Evolutionary conservation across 1,284 basidiomycete species (phyloP), one percentile per base, ranked within the genome.

Genomic region (Ceratobasidium sp.): DNA sequence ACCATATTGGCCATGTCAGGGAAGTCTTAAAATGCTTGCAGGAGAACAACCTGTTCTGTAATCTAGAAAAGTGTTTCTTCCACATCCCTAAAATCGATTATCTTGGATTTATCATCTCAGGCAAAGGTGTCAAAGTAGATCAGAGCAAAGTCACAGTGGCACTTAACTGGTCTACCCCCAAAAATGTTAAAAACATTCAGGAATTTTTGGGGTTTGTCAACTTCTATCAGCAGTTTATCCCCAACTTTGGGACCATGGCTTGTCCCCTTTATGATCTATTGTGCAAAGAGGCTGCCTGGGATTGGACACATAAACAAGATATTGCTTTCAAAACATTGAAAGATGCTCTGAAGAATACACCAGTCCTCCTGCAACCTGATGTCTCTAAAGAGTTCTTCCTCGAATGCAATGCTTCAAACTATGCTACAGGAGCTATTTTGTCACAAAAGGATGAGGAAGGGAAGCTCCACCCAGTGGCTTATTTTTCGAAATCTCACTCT

Each of bases 201-300:
- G 30, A 50, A 14, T 53, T 64, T 21, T 30, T 64, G 21, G 60
- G 60, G 13, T 25, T 64, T 21, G 60, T 64, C 9, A 42, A 64
- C 69, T 78, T 75, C 70, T 80, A 79, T 66, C 56, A 75, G 1
- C 54, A 73, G n/a, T 79, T 79, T 71, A 75, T 79, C 39, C 33
- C 59, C 9, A 54, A 71, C 19, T 79, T 74, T 69, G 73, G 76
- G 0, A 44, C 62, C 11, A 73, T 76, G 14, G 71, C 72, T 1
- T n/a, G 13, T 0, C 77, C 77, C 0, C 52, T 79, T 1, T 74
- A 71, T 13, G 19, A 19, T 7, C 29, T 57, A 7, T 23, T 44
- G 16, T 2, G 25, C 7, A 57, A 57, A 16, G 19, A 44, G 14
- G 29, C 14, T 8, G 4, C 2, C 2, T 57, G 56, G 56, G 2